Evolutionary conservation across 2,329 filamentous ascomycete species (phyloP).

Genomic region (Aspergillus quadricinctus): DNA sequence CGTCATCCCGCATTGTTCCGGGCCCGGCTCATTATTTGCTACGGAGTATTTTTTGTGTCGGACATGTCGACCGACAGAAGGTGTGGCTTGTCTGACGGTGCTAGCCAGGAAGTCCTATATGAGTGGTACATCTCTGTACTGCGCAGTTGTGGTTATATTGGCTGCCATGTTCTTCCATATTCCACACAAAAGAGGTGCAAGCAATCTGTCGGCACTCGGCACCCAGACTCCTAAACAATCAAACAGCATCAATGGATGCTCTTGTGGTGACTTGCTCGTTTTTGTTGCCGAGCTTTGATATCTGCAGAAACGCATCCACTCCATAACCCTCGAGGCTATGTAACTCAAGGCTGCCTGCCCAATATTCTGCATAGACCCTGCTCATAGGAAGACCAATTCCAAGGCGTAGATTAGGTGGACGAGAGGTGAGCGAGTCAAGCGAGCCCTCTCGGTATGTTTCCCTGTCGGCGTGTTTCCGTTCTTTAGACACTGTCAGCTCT

Average conservation of each 20-base stretch:
- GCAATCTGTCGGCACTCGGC: background rate
- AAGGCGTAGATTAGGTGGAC: slow-evolving; percentile 79
- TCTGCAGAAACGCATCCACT: slow-evolving; percentile 91
- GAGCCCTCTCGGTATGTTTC: slow-evolving; percentile 56
- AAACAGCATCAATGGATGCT: slow-evolving; percentile 73
- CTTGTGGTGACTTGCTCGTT: slow-evolving; percentile 85
- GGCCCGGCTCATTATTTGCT: background rate
- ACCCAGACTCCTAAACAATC: slow-evolving; percentile 12
- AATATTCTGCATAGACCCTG: slow-evolving; percentile 94
- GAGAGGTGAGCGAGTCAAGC: slow-evolving; percentile 71
- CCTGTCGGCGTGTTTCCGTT: slow-evolving; percentile 27
- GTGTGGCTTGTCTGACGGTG: background rate
- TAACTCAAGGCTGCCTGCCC: slow-evolving; percentile 86
- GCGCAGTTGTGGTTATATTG: background rate
- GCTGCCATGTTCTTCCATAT: background rate
- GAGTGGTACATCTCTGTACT: background rate
- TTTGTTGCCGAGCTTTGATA: slow-evolving; percentile 94
- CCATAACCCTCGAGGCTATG: slow-evolving; percentile 95
- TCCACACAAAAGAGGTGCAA: background rate
- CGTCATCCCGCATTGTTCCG: slow-evolving; percentile 14
- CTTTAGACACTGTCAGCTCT: slow-evolving; percentile 59
- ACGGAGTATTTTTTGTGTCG: background rate
- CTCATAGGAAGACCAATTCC: slow-evolving; percentile 94
- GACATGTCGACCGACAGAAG: background rate
- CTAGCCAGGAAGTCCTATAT: background rate